phyloP scores from a whole-genome alignment of 2,329 filamentous ascomycete genomes.

The Ophiostoma triangulosporum region DNA sequence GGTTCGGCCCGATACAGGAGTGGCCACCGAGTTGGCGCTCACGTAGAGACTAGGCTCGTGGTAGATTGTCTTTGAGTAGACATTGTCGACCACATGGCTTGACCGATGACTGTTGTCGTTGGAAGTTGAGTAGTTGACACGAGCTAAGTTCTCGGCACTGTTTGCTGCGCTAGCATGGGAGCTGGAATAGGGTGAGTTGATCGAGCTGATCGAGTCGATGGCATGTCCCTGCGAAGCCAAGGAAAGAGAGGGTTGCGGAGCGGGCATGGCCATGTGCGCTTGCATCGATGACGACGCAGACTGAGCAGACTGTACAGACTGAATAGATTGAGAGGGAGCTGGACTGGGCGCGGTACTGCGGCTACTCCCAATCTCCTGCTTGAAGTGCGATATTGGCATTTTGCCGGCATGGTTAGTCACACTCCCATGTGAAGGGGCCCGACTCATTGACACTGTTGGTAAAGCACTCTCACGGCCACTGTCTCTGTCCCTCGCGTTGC shows the following conservation, averaged over 20 bases:
- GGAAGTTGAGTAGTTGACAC: background rate
- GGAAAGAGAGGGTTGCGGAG: background rate
- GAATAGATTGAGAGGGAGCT: background rate
- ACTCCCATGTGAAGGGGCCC: background rate
- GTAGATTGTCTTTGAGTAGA: background rate
- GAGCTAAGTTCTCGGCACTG: background rate
- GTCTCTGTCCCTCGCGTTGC: background rate
- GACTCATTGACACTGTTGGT: background rate
- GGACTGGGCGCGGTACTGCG: conserved; percentile 3
- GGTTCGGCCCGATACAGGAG: background rate
- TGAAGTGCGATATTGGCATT: background rate
- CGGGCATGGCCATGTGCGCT: background rate
- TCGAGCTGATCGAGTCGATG: background rate
- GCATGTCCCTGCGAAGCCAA: background rate
- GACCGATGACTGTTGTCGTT: background rate
- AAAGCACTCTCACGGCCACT: background rate
- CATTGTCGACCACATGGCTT: background rate
- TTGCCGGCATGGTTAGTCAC: background rate
- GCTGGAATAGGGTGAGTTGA: background rate
- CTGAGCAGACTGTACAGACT: background rate
- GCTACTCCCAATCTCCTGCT: background rate
- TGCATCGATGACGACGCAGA: background rate
- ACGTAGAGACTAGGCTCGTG: background rate
- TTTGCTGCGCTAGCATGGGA: background rate
- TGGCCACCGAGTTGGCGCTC: background rate